Evolutionary conservation across 139 green algal species (phyloP).

Genomic region (Bryopsis sp.): DNA sequence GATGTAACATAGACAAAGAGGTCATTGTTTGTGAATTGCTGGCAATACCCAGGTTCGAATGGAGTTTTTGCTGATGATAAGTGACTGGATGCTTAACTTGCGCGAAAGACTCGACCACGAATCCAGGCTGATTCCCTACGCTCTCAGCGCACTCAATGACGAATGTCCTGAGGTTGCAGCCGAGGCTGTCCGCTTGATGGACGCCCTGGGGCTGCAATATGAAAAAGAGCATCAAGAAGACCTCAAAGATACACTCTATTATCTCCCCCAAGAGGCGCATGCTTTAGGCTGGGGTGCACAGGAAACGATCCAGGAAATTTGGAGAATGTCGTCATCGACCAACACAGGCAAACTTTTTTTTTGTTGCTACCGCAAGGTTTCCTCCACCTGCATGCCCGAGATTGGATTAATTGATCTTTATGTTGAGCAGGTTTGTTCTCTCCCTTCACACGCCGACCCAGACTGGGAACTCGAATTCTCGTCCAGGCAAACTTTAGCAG

Average conservation of each 20-base stretch:
- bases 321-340: too few species aligned
- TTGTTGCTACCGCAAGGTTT: conserved; percentile 12
- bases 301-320: not conserved
- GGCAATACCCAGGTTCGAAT: conserved; percentile 48
- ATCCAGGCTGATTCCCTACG: conserved; percentile 54
- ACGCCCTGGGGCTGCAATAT: conserved; percentile 31
- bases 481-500: conserved; percentile 34
- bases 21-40: not conserved
- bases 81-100: conserved; percentile 54
- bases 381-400: not conserved
- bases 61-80: conserved; percentile 42
- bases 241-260: conserved; percentile 32
- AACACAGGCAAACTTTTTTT: too few species aligned
- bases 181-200: conserved; percentile 31
- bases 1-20: not conserved
- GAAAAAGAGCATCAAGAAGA: conserved; percentile 24
- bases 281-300: conserved; percentile 27
- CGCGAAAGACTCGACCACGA: conserved; percentile 55
- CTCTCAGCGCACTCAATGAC: conserved; percentile 50
- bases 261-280: conserved; percentile 40
- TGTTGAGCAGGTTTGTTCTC: conserved; percentile 17
- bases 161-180: conserved; percentile 25
- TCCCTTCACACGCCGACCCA: conserved; percentile 23
- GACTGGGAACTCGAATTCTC: conserved; percentile 34
- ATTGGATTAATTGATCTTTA: conserved; percentile 12